Evolutionary conservation across 2,329 filamentous ascomycete genomes (phyloP), one percentile per base, ranked within the genome.

Genomic region (Hysterium pulicare): DNA sequence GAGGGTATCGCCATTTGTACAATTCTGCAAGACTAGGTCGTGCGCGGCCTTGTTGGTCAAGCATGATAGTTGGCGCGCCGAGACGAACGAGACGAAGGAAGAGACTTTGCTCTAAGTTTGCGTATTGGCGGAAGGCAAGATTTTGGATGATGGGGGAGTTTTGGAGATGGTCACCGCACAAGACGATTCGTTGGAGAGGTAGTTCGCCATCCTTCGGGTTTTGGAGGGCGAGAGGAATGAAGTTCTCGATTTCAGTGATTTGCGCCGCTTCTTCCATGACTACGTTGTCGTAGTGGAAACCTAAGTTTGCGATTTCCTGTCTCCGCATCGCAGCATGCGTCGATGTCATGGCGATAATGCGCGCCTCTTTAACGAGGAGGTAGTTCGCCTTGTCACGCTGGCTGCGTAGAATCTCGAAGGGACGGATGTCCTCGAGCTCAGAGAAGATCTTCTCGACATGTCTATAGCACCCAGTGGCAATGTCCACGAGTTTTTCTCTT

Each of bases 211-310:
- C 74, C 51, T 81, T 80, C 16, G 86, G 81, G 49, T 87, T 88
- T 62, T 98, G 94, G 68, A 98, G 77, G n/a, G 90, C 87, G 40
- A 95, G 75, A 0, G 93, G 93, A 50, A 98, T 89, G 69, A 98
- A 97, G 50, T 89, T 95, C 64, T 98, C 93, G 34, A 96, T 87
- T 66, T 98, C 93, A 0, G 91, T 98, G 60, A 98, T 91, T 62
- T 98, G 93, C 10, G 93, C 93, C 4, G 93, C 91, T 75, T 98
- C 93, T 71, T 98, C 93, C 87, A 98, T 96, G 40, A 98, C 78
- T 10, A 98, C 86, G 51, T 95, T 98, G 72, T 97, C 90, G 58
- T 98, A 98, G 54, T 89, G 88, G 69, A 98, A 98, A 13, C 90
- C 90, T n/a, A 97, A 77, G 13, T 81, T 78, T 1, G 89, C 86